Evolutionary conservation across 2,329 filamentous ascomycete genomes (phyloP), one percentile per base, ranked within the genome.

Genomic region (Monilinia vaccinii-corymbosi): DNA sequence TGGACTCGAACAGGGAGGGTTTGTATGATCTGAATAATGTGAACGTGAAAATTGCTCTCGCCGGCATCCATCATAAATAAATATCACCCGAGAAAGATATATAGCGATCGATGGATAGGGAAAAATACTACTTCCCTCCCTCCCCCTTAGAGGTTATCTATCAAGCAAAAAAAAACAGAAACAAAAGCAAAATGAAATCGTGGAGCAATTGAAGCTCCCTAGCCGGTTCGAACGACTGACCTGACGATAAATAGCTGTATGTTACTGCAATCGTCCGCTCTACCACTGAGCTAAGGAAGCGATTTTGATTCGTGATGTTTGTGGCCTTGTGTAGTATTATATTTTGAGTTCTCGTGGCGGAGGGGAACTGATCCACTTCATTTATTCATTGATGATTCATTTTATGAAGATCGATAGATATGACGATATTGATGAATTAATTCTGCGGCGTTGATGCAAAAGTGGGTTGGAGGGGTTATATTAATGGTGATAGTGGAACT

Each of bases 401-500:
- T n/a, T n/a, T 18, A 42, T 53, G 50, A 3, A 40, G 25, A 38
- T 25, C 8, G 3, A 49, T 21, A 28, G 25, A 18, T 34, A 16
- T n/a, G n/a, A n/a, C n/a, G n/a, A n/a, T n/a, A n/a, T n/a, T n/a
- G n/a, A n/a, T n/a, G n/a, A n/a, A n/a, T n/a, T n/a, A n/a, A n/a
- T n/a, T n/a, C n/a, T n/a, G n/a, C n/a, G 13, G 49, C 36, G 48
- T 32, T 36, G 48, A 25, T 36, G 34, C 5, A 9, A 10, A 4
- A 3, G 1, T 1, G 2, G 1, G 2, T 4, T 21, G 18, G 3
- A 0, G 1, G 1, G 8, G 13, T 1, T 23, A 7, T 44, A 5
- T 11, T 0, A 2, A 0, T 4, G 1, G 0, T 28, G 1, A 32
- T 44, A 44, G 1, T 1, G 0, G 0, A 0, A 1, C 0, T 1